Base-by-base conservation (phyloP, 2,329 filamentous ascomycete genomes). In the Cephalotrichum gorgonifer region DNA sequence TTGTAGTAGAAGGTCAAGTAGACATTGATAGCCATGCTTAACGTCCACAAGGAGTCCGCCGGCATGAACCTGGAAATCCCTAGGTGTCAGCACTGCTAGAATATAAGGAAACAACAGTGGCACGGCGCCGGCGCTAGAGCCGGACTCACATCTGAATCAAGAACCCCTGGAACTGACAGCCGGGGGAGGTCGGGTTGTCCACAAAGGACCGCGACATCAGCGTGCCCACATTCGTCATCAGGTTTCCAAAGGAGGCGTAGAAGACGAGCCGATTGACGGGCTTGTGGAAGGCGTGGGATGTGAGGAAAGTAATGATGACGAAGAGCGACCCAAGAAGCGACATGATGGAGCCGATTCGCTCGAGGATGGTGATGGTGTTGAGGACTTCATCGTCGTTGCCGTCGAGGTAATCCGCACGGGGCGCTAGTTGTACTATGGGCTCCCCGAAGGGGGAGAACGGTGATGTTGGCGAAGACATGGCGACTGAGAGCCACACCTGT, bases 191-290 rank as follows among this genome's bases (percentile, higher is more conserved):
- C 1, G 71, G 64, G 8, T 68, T 58, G 2, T 59, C 55, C 6
- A 87, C 65, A 35, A 79, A 85, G 1, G 75, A 72, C 31, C 76
- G 74, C 0, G 84, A 81, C 58, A 91, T 86, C 30, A 91, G 64
- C 0, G 87, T 89, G 1, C 82, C 86, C 17, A 88, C 75, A 61
- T 88, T 91, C 53, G 79, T 79, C 64, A 89, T 72, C 56, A 91
- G 73, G 58, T 95, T 94, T 8, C 87, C 88, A 59, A 87, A 85
- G 0, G 85, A 85, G 6, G 88, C 87, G 62, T 85, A 93, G 63
- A 94, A 91, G 9, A 91, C 82, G 0, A 94, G 73, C 17, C 88
- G 76, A 60, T 93, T 93, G 67, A 93, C 89, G n/a, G 87, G 85
- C 60, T 89, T 91, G 58, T 86, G 85, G 61, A 93, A 93, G 5